These are phyloP conservation scores for Penicillium psychrosexuale DNA, from an alignment of 2,329 filamentous ascomycete species.

Conservation along the genomic window DNA sequence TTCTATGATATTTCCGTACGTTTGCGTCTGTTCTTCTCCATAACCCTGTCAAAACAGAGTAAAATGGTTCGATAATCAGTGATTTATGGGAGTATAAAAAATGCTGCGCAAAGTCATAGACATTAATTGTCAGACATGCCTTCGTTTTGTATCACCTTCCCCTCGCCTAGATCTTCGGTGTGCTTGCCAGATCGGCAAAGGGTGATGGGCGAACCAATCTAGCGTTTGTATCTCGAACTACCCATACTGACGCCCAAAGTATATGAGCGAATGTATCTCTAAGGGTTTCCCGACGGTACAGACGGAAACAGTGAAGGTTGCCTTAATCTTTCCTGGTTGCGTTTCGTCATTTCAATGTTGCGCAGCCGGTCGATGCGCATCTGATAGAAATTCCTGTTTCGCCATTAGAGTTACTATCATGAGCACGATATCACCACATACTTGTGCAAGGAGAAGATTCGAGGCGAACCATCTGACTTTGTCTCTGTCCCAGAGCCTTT, in stretches of 20 bases:
- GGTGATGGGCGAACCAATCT: background rate
- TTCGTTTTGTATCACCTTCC: background rate
- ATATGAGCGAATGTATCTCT: background rate
- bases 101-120: background rate
- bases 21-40: background rate
- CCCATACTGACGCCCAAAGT: background rate
- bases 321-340: conserved; percentile 74
- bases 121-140: background rate
- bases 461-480: conserved; percentile 63
- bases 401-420: conserved; percentile 5
- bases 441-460: conserved; percentile 82
- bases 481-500: conserved; percentile 40
- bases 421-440: conserved; percentile 38
- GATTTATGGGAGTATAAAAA: background rate
- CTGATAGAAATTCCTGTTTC: conserved; percentile 72
- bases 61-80: background rate
- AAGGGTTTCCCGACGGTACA: conserved; percentile 63
- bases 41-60: background rate
- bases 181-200: background rate
- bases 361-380: conserved; percentile 76
- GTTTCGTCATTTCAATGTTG: conserved; percentile 73
- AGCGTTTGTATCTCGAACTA: background rate
- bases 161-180: background rate
- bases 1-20: background rate
- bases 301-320: conserved; percentile 80